Base-by-base conservation (phyloP, 805 yeast genomes). In the Spathaspora hagerdaliae region DNA sequence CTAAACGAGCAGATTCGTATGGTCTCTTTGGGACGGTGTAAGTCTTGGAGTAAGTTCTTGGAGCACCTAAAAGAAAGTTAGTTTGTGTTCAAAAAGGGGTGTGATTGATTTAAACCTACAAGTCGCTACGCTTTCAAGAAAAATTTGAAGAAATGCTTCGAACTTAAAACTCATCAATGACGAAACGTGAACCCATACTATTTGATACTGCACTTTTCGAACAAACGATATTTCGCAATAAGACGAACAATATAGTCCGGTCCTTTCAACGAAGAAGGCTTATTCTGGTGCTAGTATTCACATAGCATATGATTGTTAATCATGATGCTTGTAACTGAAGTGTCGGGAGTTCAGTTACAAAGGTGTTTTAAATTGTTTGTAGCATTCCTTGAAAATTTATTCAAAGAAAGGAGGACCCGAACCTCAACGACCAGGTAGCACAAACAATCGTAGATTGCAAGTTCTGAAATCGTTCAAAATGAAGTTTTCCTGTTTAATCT, bases 21-120 rank as follows among this genome's bases (percentile, higher is more conserved):
- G 98, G 97, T 77, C 96, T 89, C 85, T 88, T 90, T 82, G 99
- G 99, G 73, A 92, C 96, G 71, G 97, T 79, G 89, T 88, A 94
- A 71, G 99, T 94, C 90, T 94, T 94, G 66, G 99, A 92, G 87
- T 92, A 86, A 73, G 96, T 89, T 83, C 96, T 87, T 81, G 99
- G 98, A 67, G 97, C 96, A 82, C 96, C 96, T 87, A 58, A 38
- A 39, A 43, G 27, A 13, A n/a, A 48, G 45, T 7, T 31, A 38
- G 64, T 64, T 65, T 62, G 67, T 47, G 58, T 49, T 15, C 38
- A 14, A 27, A 37, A 37, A n/a, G 32, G 29, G 11, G 6, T n/a
- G n/a, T n/a, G n/a, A 26, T 33, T 15, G 29, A 15, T 32, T 26
- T 29, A 40, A 40, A 27, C 31, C 43, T 40, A 40, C 43, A 11